phyloP scores from a whole-genome alignment of 805 yeast genomes.

The Brettanomyces anomalus region DNA sequence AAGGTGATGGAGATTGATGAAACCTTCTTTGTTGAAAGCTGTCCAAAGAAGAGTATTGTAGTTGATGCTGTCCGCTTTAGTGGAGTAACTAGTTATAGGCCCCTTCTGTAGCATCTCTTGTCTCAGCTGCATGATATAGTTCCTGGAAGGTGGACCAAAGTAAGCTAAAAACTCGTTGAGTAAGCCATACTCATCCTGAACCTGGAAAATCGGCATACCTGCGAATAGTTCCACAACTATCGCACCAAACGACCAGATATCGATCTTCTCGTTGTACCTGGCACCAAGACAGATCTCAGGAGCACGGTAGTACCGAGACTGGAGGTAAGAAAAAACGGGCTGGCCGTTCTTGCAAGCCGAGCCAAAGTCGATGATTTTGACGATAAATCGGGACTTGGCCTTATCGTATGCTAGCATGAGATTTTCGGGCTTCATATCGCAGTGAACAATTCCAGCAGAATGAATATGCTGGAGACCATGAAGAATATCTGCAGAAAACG shows the following conservation, averaged over 20 bases:
- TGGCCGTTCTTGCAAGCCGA: constrained; percentile 42
- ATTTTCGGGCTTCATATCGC: constrained; percentile 85
- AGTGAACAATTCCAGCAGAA: constrained; percentile 52
- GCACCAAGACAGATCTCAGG: constrained; percentile 72
- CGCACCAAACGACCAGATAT: constrained; percentile 93
- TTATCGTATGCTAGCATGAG: constrained; percentile 42
- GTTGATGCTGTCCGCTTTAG: constrained; percentile 7
- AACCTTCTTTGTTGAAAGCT: constrained; percentile 25
- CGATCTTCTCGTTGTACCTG: constrained; percentile 43
- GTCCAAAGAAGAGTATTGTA: constrained; percentile 28
- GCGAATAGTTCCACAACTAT: constrained; percentile 79
- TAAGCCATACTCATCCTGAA: constrained; percentile 40
- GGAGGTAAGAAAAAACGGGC: constrained; percentile 40
- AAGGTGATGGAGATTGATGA: constrained; percentile 14
- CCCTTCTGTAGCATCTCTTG: constrained; percentile 28
- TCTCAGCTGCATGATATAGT: constrained; percentile 31
- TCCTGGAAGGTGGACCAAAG: constrained; percentile 39
- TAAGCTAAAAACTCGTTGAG: constrained; percentile 33
- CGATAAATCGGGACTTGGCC: constrained; percentile 23
- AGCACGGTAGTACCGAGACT: constrained; percentile 67
- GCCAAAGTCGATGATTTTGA: constrained; percentile 80
- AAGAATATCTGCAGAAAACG: constrained; percentile 47
- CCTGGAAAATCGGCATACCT: constrained; percentile 42
- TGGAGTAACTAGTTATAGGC: constrained; percentile 16
- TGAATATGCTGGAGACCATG: constrained; percentile 56